Base-by-base conservation (phyloP, 768 basidiomycete genomes). In the Collybia nuda region DNA sequence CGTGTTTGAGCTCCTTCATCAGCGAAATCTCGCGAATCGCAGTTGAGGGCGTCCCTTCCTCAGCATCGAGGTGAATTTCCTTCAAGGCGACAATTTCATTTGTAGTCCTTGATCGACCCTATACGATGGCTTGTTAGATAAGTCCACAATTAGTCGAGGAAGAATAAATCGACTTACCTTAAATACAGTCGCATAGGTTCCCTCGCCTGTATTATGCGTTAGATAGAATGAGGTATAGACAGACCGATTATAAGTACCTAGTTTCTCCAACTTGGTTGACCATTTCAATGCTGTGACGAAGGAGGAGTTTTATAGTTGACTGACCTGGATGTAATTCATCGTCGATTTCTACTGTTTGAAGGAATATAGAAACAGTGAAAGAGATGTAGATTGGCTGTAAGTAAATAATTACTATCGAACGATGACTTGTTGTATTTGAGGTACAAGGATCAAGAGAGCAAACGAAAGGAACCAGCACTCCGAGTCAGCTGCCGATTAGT, bases 1-100 rank as follows among this genome's bases (percentile, higher is more conserved):
- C 86, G 62, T 99, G 97, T 69, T 97, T 97, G 62, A 99, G 86
- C 67, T 99, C 97, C 68, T 99, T 98, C 95, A 98, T 98, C 57
- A 98, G 81, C 37, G 92, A 95, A 62, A 99, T 98, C 77, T 99
- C 97, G 41, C 97, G 88, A 67, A 99, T 99, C 48, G 97, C 97
- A 12, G 97, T 99, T 40, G 91, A 94, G 26, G 97, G 97, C 0
- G 97, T 99, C 28, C 97, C 97, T 73, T 99, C 97, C 70, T 99
- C 97, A 4, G 97, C 91, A 75, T 99, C 97, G 53, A 99, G 88
- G 63, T 98, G 95, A 56, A 99, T 99, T 75, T 99, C 97, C 69
- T 99, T 99, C 50, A 99, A 70, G 11, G 97, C 97, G 15, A 99
- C 97, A 46, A 97, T 93, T 69, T 98, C 97, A 61, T 97, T 97